Evolutionary conservation across 441 rosid genomes (phyloP).

Genomic region (Macaranga tanarius): DNA sequence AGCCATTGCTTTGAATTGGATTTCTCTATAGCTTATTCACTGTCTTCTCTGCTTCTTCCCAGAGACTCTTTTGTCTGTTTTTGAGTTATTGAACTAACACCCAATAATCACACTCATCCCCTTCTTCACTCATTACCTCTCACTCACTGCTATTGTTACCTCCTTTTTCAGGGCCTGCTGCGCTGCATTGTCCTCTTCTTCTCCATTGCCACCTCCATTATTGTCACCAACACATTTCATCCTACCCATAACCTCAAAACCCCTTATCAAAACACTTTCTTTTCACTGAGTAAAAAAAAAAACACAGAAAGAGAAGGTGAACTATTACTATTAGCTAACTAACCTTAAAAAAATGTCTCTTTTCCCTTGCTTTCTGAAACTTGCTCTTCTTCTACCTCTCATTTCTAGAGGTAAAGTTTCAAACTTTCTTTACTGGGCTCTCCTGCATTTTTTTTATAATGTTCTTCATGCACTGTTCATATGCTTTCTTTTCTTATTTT

Average conservation of each 20-base stretch:
- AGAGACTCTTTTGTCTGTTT: conserved; percentile 24
- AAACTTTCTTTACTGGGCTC: not conserved
- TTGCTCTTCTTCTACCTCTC: conserved; percentile 39
- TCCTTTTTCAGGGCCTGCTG: not conserved
- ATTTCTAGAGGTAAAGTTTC: conserved; percentile 41
- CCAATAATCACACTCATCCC: not conserved
- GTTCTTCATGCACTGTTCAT: no score
- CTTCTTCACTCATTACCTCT: not conserved
- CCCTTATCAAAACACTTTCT: not conserved
- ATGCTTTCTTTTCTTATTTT: no score
- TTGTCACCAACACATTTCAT: not conserved
- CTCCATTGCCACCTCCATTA: not conserved
- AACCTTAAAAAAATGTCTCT: conserved; percentile 36
- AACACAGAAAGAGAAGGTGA: not conserved
- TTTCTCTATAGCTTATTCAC: not conserved
- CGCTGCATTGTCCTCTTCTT: conserved; percentile 21
- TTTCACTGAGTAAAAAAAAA: not conserved
- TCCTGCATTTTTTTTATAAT: not conserved
- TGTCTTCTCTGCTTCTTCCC: not conserved
- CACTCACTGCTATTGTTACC: not conserved
- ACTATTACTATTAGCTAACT: no score
- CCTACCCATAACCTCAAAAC: not conserved
- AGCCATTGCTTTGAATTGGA: not conserved
- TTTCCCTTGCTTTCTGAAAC: conserved; percentile 25
- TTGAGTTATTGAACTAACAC: not conserved